These are phyloP conservation scores for Trichoderma sp. DNA, from an alignment of 2,329 filamentous ascomycete species.

Conservation along the genomic window DNA sequence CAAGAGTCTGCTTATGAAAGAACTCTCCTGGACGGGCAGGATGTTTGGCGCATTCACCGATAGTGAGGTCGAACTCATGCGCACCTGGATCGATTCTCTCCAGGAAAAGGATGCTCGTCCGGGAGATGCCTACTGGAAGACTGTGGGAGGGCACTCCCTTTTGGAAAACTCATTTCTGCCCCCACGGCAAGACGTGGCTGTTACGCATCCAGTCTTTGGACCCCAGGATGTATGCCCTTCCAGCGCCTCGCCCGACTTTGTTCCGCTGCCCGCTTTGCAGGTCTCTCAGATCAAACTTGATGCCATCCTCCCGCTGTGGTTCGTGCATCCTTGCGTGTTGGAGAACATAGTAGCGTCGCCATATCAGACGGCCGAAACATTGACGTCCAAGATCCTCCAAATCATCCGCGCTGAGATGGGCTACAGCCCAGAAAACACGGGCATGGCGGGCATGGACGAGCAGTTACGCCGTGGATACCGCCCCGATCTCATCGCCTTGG, in stretches of 20 bases:
- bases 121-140: not conserved
- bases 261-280: not conserved
- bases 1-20: slow-evolving; percentile 45
- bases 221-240: not conserved
- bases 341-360: slow-evolving; percentile 22
- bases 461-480: not conserved
- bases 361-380: slow-evolving; percentile 5
- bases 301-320: slow-evolving; percentile 21
- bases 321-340: slow-evolving; percentile 22
- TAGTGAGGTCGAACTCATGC: slow-evolving; percentile 35
- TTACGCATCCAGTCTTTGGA: not conserved
- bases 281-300: not conserved
- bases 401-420: slow-evolving; percentile 24
- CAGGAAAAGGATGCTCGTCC: slow-evolving; percentile 2
- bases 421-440: slow-evolving; percentile 13
- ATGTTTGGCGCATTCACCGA: slow-evolving; percentile 55
- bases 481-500: not conserved
- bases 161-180: slow-evolving; percentile 3
- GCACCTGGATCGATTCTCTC: slow-evolving; percentile 26
- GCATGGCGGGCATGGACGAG: slow-evolving; percentile 25
- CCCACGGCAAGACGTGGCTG: not conserved
- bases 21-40: slow-evolving; percentile 48
- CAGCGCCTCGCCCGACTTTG: not conserved
- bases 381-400: slow-evolving; percentile 13
- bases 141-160: not conserved